phyloP scores from a whole-genome alignment of 2,329 filamentous ascomycete genomes.

The Colletotrichum phormii region DNA sequence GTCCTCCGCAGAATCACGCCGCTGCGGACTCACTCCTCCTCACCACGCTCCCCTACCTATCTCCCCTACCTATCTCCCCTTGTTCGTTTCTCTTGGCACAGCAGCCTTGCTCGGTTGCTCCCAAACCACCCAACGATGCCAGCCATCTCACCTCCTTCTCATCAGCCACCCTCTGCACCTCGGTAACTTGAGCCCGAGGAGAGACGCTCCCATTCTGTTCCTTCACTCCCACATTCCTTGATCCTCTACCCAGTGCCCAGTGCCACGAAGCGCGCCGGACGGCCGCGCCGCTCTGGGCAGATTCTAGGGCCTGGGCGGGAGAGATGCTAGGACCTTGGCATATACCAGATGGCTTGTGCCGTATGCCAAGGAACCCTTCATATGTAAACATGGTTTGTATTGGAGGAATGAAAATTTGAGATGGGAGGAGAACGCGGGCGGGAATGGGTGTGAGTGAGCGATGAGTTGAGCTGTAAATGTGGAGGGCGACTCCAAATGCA shows the following conservation, averaged over 20 bases:
- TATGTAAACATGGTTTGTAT: conserved; percentile 1
- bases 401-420: neutral
- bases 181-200: conserved; percentile 6
- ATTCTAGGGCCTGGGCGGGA: neutral
- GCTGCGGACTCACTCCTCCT: neutral
- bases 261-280: neutral
- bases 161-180: conserved; percentile 18
- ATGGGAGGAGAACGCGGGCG: neutral
- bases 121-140: neutral
- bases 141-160: neutral
- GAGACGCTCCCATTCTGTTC: neutral
- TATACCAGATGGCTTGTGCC: conserved; percentile 1
- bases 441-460: conserved; percentile 4
- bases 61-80: neutral
- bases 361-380: neutral
- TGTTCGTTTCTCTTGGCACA: neutral
- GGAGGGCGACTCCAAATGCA: no score
- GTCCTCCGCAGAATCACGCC: neutral
- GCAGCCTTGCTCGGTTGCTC: neutral
- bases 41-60: neutral
- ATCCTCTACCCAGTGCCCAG: neutral
- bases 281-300: neutral
- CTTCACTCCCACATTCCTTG: neutral
- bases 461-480: neutral
- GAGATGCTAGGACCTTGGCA: neutral